Percentiles rank a stretch among this genome's conserved stretches.
phyloP scores from a whole-genome alignment of 1,284 basidiomycete genomes.

The Sanghuangporus weigelae region DNA sequence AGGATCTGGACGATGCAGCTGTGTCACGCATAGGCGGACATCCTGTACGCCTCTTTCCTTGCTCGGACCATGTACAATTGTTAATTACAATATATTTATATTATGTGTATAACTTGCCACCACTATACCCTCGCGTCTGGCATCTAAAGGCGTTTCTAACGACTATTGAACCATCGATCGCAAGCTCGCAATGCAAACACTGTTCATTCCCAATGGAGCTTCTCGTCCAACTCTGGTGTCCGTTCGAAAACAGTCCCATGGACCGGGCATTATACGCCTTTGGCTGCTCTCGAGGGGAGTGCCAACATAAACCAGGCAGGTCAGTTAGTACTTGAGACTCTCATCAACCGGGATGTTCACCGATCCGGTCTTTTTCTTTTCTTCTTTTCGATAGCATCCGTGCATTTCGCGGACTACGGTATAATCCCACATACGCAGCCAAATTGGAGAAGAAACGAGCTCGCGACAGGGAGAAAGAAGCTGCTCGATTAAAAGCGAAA shows the following conservation, averaged over 20 bases:
- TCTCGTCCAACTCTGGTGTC: slow-evolving; percentile 81
- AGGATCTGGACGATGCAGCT: slow-evolving; percentile 63
- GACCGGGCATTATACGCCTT: slow-evolving; percentile 79
- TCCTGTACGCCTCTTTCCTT: slow-evolving; percentile 61
- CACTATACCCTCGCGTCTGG: too few species aligned
- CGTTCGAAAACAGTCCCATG: slow-evolving; percentile 74
- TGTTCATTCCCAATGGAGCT: slow-evolving; percentile 72
- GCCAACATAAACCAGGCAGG: slow-evolving; percentile 71
- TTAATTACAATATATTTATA: slow-evolving; percentile 21
- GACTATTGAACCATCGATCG: slow-evolving; percentile 26
- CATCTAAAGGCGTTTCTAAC: slow-evolving; percentile 31
- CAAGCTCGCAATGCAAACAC: slow-evolving; percentile 52
- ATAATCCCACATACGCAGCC: slow-evolving; percentile 65
- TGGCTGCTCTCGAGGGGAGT: slow-evolving; percentile 62
- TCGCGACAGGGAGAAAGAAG: slow-evolving; percentile 33
- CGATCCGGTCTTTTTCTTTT: too few species aligned
- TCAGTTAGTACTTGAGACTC: slow-evolving; percentile 31
- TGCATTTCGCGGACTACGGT: slow-evolving; percentile 69
- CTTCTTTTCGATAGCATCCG: slow-evolving; percentile 47
- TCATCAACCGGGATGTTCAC: slow-evolving; percentile 4
- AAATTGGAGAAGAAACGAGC: slow-evolving; percentile 50
- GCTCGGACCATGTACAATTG: slow-evolving; percentile 34
- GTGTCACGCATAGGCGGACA: slow-evolving; percentile 82
- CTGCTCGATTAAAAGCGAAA: slow-evolving; percentile 29
- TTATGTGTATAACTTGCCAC: too few species aligned